phyloP scores from a whole-genome alignment of 83 land plant species.

The Larix sibirica region DNA sequence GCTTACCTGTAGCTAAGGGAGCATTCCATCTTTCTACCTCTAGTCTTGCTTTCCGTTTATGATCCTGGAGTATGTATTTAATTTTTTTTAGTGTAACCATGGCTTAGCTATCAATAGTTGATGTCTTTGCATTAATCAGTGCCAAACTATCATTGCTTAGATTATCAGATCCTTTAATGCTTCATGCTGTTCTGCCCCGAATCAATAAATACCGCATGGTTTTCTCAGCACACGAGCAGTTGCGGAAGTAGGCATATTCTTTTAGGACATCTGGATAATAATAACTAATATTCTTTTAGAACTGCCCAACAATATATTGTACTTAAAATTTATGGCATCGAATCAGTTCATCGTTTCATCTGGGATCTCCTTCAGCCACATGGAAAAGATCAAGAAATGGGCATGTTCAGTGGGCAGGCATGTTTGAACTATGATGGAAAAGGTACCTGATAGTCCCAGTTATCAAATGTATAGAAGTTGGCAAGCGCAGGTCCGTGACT shows the following conservation, averaged over 20 bases:
- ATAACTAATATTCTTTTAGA: background rate
- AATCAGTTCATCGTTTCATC: background rate
- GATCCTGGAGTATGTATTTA: background rate
- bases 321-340: background rate
- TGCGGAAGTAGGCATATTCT: background rate
- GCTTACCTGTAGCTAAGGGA: background rate
- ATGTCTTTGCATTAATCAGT: background rate
- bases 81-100: background rate
- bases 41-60: background rate
- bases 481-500: background rate
- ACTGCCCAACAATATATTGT: background rate
- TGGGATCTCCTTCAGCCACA: background rate
- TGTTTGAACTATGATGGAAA: background rate
- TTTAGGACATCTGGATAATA: background rate
- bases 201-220: background rate
- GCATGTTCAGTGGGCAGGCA: background rate
- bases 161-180: background rate
- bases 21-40: slow-evolving; percentile 7
- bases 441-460: background rate
- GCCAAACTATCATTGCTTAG: background rate
- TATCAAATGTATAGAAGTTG: slow-evolving; percentile 4
- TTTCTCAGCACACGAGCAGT: background rate
- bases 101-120: background rate
- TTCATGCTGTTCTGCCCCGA: background rate
- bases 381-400: background rate